phyloP scores from a whole-genome alignment of 2,329 filamentous ascomycete species.

The Colletotrichum sidae region DNA sequence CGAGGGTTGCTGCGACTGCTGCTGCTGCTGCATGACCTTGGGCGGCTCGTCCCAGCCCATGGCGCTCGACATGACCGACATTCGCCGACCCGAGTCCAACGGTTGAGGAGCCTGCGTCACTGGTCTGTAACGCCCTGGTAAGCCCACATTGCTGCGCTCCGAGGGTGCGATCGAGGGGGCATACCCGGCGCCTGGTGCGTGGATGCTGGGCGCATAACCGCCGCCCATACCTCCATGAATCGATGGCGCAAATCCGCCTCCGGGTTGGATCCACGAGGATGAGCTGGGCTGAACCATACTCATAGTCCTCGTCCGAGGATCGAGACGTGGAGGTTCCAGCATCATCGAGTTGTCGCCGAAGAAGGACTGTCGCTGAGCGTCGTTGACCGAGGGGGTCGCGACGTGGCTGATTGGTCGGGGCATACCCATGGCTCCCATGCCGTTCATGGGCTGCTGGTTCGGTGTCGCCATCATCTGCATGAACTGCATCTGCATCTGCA shows the following conservation, averaged over 20 bases:
- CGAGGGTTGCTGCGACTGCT: neutral
- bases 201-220: constrained; percentile 64
- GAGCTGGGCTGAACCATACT: constrained; percentile 83
- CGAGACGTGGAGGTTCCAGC: constrained; percentile 57
- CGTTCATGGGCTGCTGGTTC: constrained; percentile 45
- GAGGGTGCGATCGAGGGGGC: constrained; percentile 93
- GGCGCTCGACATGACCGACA: constrained; percentile 56
- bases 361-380: constrained; percentile 57
- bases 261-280: constrained; percentile 66
- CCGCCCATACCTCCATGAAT: constrained; percentile 47
- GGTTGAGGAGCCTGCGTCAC: constrained; percentile 73
- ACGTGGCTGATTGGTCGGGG: constrained; percentile 50
- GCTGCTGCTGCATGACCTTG: constrained; percentile 50
- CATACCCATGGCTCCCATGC: constrained; percentile 31
- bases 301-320: constrained; percentile 74
- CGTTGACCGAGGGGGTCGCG: constrained; percentile 57
- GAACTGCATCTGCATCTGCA: constrained; percentile 95
- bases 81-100: constrained; percentile 41
- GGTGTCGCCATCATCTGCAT: constrained; percentile 81
- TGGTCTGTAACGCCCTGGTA: constrained; percentile 90
- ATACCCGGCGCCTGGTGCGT: constrained; percentile 70
- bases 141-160: constrained; percentile 92
- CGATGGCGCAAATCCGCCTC: constrained; percentile 61
- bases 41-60: constrained; percentile 47
- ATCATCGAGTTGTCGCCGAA: constrained; percentile 55